Percentiles rank a stretch among this genome's conserved stretches.
Conservation (phyloP, 2,329 filamentous ascomycete species). For the Aspergillus ochraceoroseus region DNA sequence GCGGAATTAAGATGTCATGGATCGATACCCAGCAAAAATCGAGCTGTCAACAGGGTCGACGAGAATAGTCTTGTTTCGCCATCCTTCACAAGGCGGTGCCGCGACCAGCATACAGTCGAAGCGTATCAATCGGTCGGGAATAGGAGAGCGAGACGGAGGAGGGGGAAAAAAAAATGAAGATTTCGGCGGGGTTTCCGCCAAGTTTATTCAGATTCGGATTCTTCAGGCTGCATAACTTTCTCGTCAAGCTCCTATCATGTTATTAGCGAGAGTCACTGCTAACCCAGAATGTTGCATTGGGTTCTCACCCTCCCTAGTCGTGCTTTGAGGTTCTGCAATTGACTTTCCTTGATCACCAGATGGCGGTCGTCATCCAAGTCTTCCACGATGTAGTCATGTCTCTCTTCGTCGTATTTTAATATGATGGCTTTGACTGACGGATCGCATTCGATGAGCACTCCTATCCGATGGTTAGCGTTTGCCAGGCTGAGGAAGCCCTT, state of each 20-base stretch:
- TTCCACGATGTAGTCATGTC: constrained; percentile 47
- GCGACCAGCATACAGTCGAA: too few species aligned
- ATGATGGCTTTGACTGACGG: constrained; percentile 49
- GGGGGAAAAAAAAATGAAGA: neutral
- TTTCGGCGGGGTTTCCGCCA: neutral
- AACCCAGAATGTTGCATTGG: too few species aligned
- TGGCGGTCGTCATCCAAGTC: constrained; percentile 46
- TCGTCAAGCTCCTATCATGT: constrained; percentile 44
- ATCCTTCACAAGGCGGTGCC: too few species aligned
- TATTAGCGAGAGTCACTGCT: too few species aligned
- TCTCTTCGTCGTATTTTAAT: constrained; percentile 46
- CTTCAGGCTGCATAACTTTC: constrained; percentile 46
- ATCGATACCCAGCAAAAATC: too few species aligned
- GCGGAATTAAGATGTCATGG: too few species aligned
- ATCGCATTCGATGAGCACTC: constrained; percentile 47
- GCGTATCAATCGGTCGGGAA: too few species aligned
- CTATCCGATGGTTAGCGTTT: constrained; percentile 25
- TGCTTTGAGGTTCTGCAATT: constrained; percentile 41
- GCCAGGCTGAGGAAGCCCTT: too few species aligned
- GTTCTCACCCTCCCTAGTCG: constrained; percentile 39
- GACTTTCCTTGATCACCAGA: constrained; percentile 46
- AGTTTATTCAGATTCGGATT: constrained; percentile 42
- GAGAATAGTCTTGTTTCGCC: too few species aligned
- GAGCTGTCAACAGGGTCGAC: too few species aligned
- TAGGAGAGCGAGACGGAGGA: neutral